Percentiles rank a stretch among this genome's conserved stretches.
Conservation (phyloP, 139 green algal species). For the Haematococcus lacustris region DNA sequence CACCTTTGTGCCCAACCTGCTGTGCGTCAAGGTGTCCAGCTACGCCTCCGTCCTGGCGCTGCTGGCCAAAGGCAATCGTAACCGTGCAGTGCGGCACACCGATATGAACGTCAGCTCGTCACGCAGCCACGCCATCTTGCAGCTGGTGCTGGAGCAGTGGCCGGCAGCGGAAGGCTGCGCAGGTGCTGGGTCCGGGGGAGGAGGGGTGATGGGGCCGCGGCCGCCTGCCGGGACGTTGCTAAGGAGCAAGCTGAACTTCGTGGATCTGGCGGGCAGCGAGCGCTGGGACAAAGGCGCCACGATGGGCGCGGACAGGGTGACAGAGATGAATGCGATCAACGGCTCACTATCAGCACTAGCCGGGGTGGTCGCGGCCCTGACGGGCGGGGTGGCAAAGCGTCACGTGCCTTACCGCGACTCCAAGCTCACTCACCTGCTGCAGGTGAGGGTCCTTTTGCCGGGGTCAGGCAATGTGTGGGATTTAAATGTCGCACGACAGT, state of each 20-base stretch:
- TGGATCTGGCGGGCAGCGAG: conserved; percentile 81
- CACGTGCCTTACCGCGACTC: conserved; percentile 63
- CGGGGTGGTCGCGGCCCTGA: conserved; percentile 50
- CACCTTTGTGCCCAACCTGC: conserved; percentile 43
- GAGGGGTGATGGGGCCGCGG: neutral
- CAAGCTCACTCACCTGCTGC: conserved; percentile 81
- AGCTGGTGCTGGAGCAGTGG: conserved; percentile 46
- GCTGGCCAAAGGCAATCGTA: conserved; percentile 27
- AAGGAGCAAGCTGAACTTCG: conserved; percentile 80
- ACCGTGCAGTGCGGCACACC: conserved; percentile 41
- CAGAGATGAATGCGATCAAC: conserved; percentile 64
- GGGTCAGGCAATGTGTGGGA: neutral
- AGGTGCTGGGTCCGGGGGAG: neutral
- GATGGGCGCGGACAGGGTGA: conserved; percentile 58
- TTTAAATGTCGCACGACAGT: neutral
- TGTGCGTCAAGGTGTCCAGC: conserved; percentile 41
- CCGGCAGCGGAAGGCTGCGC: neutral
- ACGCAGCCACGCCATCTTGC: conserved; percentile 56
- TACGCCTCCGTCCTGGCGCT: conserved; percentile 7
- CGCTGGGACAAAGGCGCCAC: conserved; percentile 38
- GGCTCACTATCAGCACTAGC: conserved; percentile 44
- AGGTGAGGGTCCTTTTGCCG: conserved; percentile 20
- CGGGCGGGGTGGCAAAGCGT: conserved; percentile 11
- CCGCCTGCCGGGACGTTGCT: conserved; percentile 16
- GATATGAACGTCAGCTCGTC: conserved; percentile 60